Conservation (phyloP, 345 rosid species). For the Salix arbutifolia region DNA sequence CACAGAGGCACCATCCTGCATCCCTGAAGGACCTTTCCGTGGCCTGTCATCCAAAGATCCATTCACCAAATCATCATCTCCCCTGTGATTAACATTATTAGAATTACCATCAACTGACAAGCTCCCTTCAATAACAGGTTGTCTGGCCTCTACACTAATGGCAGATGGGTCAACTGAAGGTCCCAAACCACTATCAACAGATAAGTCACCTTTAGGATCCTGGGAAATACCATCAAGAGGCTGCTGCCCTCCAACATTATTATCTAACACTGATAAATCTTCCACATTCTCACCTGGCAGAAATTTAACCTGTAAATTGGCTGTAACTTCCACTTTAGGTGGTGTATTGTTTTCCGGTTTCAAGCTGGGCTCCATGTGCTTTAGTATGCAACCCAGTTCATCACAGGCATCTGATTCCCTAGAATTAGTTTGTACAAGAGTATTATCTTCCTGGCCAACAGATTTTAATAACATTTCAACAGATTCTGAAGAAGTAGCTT, state of each 20-base stretch:
- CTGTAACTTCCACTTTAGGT: constrained; percentile 33
- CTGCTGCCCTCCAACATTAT: constrained; percentile 35
- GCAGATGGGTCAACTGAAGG: constrained; percentile 19
- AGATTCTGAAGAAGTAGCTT: constrained; percentile 83
- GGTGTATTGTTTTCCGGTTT: constrained; percentile 32
- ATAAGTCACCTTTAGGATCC: constrained; percentile 25
- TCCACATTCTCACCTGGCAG: constrained; percentile 34
- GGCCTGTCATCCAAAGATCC: constrained; percentile 33
- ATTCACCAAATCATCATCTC: constrained; percentile 21
- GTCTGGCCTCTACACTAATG: constrained; percentile 20
- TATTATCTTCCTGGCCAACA: constrained; percentile 79
- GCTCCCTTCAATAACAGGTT: constrained; percentile 22
- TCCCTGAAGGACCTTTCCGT: constrained; percentile 36
- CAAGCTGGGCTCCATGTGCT: constrained; percentile 65
- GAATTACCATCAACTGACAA: constrained; percentile 7
- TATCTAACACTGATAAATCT: constrained; percentile 32
- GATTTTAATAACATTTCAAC: constrained; percentile 95
- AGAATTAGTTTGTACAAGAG: constrained; percentile 39
- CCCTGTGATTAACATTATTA: constrained; percentile 21
- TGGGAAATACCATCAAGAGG: constrained; percentile 39
- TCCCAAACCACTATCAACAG: constrained; percentile 34
- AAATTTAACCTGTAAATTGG: constrained; percentile 28
- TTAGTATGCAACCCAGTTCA: constrained; percentile 63
- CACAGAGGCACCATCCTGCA: constrained; percentile 21
- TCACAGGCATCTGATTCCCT: constrained; percentile 62